Evolutionary conservation across 192 early-diverging fungal species (phyloP).

Genomic region (Rhizoclosmatium sp.): DNA sequence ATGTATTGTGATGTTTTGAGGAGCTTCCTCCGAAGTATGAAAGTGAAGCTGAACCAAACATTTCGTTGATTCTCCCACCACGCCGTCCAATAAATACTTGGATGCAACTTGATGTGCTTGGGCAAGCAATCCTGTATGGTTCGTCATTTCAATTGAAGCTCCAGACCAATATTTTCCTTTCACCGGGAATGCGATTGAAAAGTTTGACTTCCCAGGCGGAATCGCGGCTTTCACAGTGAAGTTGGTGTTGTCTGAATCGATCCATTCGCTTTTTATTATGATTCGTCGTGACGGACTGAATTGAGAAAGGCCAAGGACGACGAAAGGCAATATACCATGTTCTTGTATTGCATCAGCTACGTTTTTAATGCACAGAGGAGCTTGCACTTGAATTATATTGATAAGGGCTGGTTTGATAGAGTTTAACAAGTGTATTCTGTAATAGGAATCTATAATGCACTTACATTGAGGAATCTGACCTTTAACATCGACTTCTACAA

Average conservation of each 20-base stretch:
- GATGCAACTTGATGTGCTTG: neutral
- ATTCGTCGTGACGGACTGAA: constrained; percentile 3
- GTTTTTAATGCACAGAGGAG: constrained; percentile 22
- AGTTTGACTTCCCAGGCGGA: constrained; percentile 16
- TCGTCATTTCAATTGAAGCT: constrained; percentile 2
- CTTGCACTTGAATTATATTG: constrained; percentile 27
- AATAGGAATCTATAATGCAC: neutral
- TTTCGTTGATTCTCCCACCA: neutral
- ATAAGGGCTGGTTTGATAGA: neutral
- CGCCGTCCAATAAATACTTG: neutral
- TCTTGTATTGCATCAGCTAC: constrained; percentile 2
- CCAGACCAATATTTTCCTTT: constrained; percentile 10
- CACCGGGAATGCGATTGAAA: constrained; percentile 21
- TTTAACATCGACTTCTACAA: constrained; percentile 29
- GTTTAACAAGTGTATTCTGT: neutral
- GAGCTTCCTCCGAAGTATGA: neutral
- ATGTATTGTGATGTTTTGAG: neutral
- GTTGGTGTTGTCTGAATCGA: neutral
- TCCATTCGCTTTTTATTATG: constrained; percentile 4
- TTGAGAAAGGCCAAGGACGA: neutral
- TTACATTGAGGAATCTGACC: constrained; percentile 26
- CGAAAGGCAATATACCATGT: constrained; percentile 6
- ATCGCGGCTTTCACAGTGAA: neutral
- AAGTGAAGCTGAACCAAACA: constrained; percentile 14
- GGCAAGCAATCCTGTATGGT: neutral